Base-by-base conservation (phyloP, 2,329 filamentous ascomycete species). In the Ophiosphaerella korrae region DNA sequence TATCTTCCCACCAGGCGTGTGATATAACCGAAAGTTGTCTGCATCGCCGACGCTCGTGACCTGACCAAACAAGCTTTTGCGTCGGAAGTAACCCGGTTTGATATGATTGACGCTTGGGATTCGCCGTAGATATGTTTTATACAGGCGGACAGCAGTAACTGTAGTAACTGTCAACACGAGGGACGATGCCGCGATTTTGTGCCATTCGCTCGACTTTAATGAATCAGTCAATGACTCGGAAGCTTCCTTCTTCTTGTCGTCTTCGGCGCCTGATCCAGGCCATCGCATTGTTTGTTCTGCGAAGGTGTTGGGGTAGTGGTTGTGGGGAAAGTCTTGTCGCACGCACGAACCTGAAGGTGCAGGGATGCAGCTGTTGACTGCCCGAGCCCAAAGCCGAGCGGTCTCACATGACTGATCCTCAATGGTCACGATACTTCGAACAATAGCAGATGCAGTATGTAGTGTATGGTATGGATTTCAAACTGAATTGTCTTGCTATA, bases 21-120 rank as follows among this genome's bases (percentile, higher is more conserved):
- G 94, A 72, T 88, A 99, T 41, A 99, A 74, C 62, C 94, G 88
- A 73, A 99, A 97, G 70, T 93, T 93, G 74, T 99, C 94, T 3
- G 92, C 95, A 80, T 99, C 94, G 36, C 95, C 94, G 21, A 99
- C 94, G 62, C 89, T 92, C 11, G 93, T 97, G 36, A 97, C 94
- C 55, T 83, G 84, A 12, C 94, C 94, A 63, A 93, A 88, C 36
- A 99, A 70, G 61, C 85, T 92, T 62, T 89, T 83, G 53, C 80
- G 86, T 39, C 89, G 85, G 70, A 93, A 93, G 68, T 87, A 88
- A 9, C 80, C 78, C 2, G 90, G 88, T 41, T 85, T 85, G 61
- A 99, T 88, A 69, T 92, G 83, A 21, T 83, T 80, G 32, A 90
- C 84, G 48, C 85, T 87, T 3, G 92, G 92, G 50, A 97, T 90